A percentile compares a stretch with the other conserved stretches of the same genome.
These are phyloP conservation scores for Pyrenochaeta sp. DNA, from an alignment of 2,329 filamentous ascomycete species.

Conservation along the genomic window DNA sequence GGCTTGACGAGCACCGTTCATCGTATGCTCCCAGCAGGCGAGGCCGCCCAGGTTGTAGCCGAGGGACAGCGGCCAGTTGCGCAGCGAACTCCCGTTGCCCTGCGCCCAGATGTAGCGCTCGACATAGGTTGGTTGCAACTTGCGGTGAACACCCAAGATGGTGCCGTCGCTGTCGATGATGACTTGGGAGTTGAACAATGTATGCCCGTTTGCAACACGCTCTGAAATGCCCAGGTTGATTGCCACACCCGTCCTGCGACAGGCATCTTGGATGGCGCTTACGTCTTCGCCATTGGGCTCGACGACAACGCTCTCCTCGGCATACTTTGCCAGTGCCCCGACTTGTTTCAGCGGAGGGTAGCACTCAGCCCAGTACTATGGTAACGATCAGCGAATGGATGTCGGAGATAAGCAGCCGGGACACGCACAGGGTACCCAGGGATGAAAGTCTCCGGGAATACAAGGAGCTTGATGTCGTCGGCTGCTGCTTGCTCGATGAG, in stretches of 20 bases:
- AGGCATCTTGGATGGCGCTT: constrained; percentile 40
- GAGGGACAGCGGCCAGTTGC: constrained; percentile 37
- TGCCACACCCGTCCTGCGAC: constrained; percentile 38
- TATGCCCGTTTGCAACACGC: constrained; percentile 41
- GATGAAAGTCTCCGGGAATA: constrained; percentile 48
- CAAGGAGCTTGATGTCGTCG: constrained; percentile 41
- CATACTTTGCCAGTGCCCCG: constrained; percentile 40
- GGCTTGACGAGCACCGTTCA: constrained; percentile 49
- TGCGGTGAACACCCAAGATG: constrained; percentile 48
- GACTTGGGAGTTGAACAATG: constrained; percentile 48
- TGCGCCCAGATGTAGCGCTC: constrained; percentile 48
- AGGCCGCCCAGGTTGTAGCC: constrained; percentile 47
- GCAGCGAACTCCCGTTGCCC: constrained; percentile 41
- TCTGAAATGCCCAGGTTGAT: constrained; percentile 47
- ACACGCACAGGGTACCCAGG: constrained; percentile 45
- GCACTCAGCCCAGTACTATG: constrained; percentile 46
- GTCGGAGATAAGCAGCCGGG: constrained; percentile 4
- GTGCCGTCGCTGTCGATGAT: constrained; percentile 42
- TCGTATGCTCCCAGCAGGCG: constrained; percentile 50
- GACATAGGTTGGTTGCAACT: constrained; percentile 47
- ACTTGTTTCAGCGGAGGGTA: constrained; percentile 47
- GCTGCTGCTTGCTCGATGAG: constrained; percentile 44
- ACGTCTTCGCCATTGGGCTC: constrained; percentile 40
- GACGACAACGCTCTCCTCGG: constrained; percentile 46
- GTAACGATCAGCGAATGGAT: constrained; percentile 14